A percentile compares a stretch with the other conserved stretches of the same genome.
These are phyloP conservation scores for Meira miltonrushii DNA, from an alignment of 1,284 basidiomycete species.

Conservation along the genomic window DNA sequence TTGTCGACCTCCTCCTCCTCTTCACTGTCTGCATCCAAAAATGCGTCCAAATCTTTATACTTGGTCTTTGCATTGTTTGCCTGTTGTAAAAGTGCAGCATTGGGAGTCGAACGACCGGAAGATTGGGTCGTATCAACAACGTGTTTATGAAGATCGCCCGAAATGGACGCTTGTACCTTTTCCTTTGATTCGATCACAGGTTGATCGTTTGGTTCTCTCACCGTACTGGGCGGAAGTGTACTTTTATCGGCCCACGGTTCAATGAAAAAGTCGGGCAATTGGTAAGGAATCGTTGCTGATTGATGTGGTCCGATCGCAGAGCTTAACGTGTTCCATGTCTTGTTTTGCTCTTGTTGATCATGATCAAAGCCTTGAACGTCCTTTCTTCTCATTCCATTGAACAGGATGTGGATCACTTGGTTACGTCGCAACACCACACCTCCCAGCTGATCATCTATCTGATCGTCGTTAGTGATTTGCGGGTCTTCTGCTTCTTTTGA, in stretches of 20 bases:
- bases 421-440: slow-evolving; percentile 17
- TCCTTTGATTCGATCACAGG: background rate
- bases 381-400: slow-evolving; percentile 7
- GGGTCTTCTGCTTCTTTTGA: slow-evolving; percentile 15
- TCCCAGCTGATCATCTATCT: slow-evolving; percentile 8
- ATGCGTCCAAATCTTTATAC: slow-evolving; percentile 46
- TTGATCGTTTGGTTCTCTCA: slow-evolving; percentile 2
- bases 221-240: background rate
- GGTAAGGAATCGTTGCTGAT: background rate
- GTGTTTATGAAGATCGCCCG: too few relatives aligned
- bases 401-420: slow-evolving; percentile 20
- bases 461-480: background rate
- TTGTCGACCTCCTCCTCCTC: slow-evolving; percentile 25
- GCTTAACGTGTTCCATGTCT: background rate
- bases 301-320: background rate
- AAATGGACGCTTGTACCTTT: too few relatives aligned
- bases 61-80: slow-evolving; percentile 1
- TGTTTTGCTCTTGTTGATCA: background rate
- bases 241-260: background rate
- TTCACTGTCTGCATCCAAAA: slow-evolving; percentile 38
- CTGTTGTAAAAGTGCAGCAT: too few relatives aligned
- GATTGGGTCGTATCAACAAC: too few relatives aligned
- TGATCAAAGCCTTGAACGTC: background rate
- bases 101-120: too few relatives aligned
- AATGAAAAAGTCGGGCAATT: background rate